phyloP scores from a whole-genome alignment of 2,329 filamentous ascomycete species.

The Apiospora sp. region DNA sequence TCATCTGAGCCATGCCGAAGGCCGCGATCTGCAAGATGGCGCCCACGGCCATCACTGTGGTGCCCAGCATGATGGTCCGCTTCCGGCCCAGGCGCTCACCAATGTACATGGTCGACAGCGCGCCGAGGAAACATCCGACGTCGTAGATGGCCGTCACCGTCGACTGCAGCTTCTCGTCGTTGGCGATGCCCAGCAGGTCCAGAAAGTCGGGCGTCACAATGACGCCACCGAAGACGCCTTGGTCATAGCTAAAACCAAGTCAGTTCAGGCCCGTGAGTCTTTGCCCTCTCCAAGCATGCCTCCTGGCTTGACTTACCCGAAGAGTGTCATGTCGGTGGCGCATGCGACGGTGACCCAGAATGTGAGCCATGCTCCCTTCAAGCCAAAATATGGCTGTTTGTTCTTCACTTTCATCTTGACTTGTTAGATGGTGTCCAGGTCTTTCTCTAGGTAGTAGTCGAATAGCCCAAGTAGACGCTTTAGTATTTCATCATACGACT shows the following conservation, averaged over 20 bases:
- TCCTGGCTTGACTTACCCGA: slow-evolving; percentile 32
- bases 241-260: slow-evolving; percentile 45
- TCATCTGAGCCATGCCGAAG: slow-evolving; percentile 49
- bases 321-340: slow-evolving; percentile 39
- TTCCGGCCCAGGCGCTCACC: slow-evolving; percentile 46
- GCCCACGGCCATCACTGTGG: slow-evolving; percentile 44
- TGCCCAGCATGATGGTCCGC: slow-evolving; percentile 43
- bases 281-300: background rate
- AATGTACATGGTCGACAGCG: slow-evolving; percentile 42
- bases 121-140: slow-evolving; percentile 66
- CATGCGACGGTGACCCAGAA: slow-evolving; percentile 37
- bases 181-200: slow-evolving; percentile 50
- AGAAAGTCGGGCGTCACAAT: slow-evolving; percentile 61
- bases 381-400: slow-evolving; percentile 32
- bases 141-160: slow-evolving; percentile 66
- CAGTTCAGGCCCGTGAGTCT: background rate
- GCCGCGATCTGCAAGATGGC: slow-evolving; percentile 46
- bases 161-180: slow-evolving; percentile 38
- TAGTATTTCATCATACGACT: background rate
- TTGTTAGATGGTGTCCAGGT: background rate
- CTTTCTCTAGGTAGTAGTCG: background rate
- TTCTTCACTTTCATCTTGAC: slow-evolving; percentile 23
- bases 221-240: slow-evolving; percentile 63
- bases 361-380: slow-evolving; percentile 36
- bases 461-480: background rate